Percentiles rank a stretch among this genome's conserved stretches.
Evolutionary conservation across 768 basidiomycete genomes (phyloP).

Genomic region (Naganishia onofrii): DNA sequence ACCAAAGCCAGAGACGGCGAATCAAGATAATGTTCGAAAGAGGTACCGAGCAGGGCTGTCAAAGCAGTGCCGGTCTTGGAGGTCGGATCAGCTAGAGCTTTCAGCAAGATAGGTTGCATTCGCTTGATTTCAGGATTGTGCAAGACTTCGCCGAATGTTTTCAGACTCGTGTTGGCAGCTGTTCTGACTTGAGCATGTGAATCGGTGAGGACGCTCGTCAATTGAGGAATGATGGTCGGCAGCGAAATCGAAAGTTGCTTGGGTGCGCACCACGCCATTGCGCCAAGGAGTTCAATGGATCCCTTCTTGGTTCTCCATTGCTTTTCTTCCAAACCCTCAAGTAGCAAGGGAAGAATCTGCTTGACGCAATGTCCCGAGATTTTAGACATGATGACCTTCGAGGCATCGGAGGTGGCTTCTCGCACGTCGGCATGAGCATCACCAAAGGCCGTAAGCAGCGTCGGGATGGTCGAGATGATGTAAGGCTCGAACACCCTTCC

Average conservation of each 20-base stretch:
- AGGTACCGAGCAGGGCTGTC: conserved; percentile 80
- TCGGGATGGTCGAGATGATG: conserved; percentile 75
- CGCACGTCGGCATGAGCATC: conserved; percentile 82
- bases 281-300: conserved; percentile 90
- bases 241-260: conserved; percentile 89
- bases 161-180: conserved; percentile 90
- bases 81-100: conserved; percentile 89
- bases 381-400: conserved; percentile 89
- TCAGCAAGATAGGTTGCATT: conserved; percentile 81
- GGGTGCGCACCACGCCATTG: conserved; percentile 98
- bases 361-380: conserved; percentile 90
- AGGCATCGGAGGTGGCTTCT: conserved; percentile 87
- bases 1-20: conserved; percentile 95
- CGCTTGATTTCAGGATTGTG: conserved; percentile 94
- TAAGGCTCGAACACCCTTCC: conserved; percentile 93
- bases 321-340: conserved; percentile 91
- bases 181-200: conserved; percentile 92
- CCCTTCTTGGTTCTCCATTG: conserved; percentile 96
- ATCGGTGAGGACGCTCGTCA: conserved; percentile 91
- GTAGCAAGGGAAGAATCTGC: conserved; percentile 81
- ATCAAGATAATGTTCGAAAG: conserved; percentile 97
- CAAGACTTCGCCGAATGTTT: conserved; percentile 97
- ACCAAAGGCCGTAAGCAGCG: conserved; percentile 79
- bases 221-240: conserved; percentile 91
- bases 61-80: conserved; percentile 80